These are phyloP conservation scores for Cucumis hystrix DNA, from an alignment of 306 rosid genomes.

Conservation along the genomic window DNA sequence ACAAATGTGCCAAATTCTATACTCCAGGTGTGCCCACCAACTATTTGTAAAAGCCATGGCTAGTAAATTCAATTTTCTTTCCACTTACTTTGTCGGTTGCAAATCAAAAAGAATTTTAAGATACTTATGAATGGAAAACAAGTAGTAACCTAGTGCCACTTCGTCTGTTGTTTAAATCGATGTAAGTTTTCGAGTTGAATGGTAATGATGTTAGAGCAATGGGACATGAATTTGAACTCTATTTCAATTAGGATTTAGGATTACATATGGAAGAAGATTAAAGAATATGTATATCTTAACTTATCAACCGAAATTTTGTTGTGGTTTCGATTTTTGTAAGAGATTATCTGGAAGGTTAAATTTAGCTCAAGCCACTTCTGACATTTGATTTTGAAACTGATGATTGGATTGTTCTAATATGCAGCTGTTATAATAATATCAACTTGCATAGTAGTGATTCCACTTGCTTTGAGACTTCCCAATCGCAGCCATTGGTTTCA, in stretches of 20 bases:
- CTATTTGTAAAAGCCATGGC: background rate
- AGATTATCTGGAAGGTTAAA: no score
- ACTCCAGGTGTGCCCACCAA: slow-evolving; percentile 61
- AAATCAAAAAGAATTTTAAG: background rate
- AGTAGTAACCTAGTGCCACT: background rate
- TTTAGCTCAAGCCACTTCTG: background rate
- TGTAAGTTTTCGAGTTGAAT: background rate
- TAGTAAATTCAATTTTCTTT: background rate
- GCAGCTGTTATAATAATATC: slow-evolving; percentile 63
- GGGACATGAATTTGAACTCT: background rate
- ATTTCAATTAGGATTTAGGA: no score
- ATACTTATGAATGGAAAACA: background rate
- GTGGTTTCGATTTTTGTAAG: no score
- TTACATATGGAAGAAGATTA: no score
- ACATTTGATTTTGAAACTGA: background rate
- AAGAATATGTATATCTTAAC: no score
- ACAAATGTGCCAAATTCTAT: slow-evolving; percentile 69
- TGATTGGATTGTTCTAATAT: slow-evolving; percentile 2
- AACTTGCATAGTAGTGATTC: slow-evolving; percentile 41
- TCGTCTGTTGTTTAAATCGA: no score
- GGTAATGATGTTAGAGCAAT: background rate
- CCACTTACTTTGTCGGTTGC: background rate
- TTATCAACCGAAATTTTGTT: no score
- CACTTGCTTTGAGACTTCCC: slow-evolving; percentile 29
- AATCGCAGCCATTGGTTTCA: slow-evolving; percentile 61